These are phyloP conservation scores for Elsinoe batatas DNA, from an alignment of 2,329 filamentous ascomycete species.

Conservation along the genomic window DNA sequence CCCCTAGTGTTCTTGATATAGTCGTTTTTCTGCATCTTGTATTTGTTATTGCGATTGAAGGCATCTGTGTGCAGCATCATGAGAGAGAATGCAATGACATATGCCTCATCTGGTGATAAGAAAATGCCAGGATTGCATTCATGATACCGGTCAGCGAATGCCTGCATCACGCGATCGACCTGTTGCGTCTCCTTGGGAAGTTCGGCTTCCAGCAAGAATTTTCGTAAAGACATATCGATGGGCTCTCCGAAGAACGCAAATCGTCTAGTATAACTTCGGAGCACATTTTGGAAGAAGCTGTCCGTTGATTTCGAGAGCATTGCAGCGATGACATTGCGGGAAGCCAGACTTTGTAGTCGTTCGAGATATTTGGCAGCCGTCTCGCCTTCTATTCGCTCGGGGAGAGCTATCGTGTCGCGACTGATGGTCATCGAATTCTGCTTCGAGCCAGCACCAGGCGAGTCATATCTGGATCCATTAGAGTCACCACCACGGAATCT, in stretches of 20 bases:
- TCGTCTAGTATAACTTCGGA: constrained; percentile 89
- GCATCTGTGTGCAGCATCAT: constrained; percentile 94
- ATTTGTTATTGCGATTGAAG: constrained; percentile 99
- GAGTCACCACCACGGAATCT: constrained; percentile 77
- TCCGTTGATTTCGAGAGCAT: constrained; percentile 80
- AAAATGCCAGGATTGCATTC: constrained; percentile 98
- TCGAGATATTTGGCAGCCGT: constrained; percentile 82
- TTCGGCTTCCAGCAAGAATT: constrained; percentile 92
- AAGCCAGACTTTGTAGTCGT: constrained; percentile 69
- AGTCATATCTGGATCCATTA: constrained; percentile 55
- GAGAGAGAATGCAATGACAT: constrained; percentile 94
- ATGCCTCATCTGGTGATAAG: constrained; percentile 82
- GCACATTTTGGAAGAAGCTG: constrained; percentile 67
- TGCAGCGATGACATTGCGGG: constrained; percentile 72
- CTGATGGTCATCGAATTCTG: constrained; percentile 72
- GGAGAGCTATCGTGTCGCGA: constrained; percentile 59
- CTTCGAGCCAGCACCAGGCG: constrained; percentile 67
- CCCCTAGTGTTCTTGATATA: constrained; percentile 92
- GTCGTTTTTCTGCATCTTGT: constrained; percentile 94
- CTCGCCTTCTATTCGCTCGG: constrained; percentile 75
- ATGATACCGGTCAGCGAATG: constrained; percentile 92
- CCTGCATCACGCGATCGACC: constrained; percentile 86
- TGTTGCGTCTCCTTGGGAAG: constrained; percentile 96
- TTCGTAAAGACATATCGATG: constrained; percentile 94
- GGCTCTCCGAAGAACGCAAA: constrained; percentile 95